Evolutionary conservation across 2,329 filamentous ascomycete species (phyloP).

Genomic region (Hypoxylon sp.): DNA sequence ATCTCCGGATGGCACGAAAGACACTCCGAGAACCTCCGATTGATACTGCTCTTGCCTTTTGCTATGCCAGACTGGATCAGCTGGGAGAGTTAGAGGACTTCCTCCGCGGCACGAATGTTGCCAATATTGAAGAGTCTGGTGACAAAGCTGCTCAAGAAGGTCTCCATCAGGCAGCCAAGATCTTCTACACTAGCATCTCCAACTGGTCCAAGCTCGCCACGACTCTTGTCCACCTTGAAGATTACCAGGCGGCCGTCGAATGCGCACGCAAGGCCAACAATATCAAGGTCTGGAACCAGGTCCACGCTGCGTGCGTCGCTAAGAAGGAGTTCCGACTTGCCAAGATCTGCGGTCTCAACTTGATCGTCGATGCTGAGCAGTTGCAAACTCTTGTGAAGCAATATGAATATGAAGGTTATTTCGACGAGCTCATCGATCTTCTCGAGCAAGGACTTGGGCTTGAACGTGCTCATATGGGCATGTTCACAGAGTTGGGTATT

Average conservation of each 20-base stretch:
- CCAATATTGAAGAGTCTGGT: constrained; percentile 95
- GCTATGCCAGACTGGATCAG: constrained; percentile 91
- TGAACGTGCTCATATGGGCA: constrained; percentile 93
- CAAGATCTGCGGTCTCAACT: constrained; percentile 97
- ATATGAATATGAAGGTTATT: constrained; percentile 97
- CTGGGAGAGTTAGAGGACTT: constrained; percentile 96
- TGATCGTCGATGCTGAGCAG: constrained; percentile 98
- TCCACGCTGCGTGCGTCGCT: constrained; percentile 93
- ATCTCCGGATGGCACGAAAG: constrained; percentile 96
- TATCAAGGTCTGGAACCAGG: constrained; percentile 99
- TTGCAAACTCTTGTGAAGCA: constrained; percentile 93
- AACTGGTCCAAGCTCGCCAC: constrained; percentile 99
- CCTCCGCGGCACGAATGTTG: constrained; percentile 91
- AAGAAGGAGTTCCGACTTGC: constrained; percentile 99
- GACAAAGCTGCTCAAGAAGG: constrained; percentile 98
- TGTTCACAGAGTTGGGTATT: constrained; percentile 95
- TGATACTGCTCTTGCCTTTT: constrained; percentile 94
- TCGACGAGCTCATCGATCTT: constrained; percentile 95
- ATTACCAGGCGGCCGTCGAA: constrained; percentile 98
- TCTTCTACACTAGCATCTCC: constrained; percentile 97
- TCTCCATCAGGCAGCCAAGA: constrained; percentile 95
- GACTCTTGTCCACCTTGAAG: constrained; percentile 94
- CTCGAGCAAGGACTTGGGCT: constrained; percentile 95
- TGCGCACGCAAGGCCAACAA: constrained; percentile 99
- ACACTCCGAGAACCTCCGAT: constrained; percentile 93